Evolutionary conservation across 1,284 basidiomycete species (phyloP).

Genomic region (Ceratobasidium sp.): DNA sequence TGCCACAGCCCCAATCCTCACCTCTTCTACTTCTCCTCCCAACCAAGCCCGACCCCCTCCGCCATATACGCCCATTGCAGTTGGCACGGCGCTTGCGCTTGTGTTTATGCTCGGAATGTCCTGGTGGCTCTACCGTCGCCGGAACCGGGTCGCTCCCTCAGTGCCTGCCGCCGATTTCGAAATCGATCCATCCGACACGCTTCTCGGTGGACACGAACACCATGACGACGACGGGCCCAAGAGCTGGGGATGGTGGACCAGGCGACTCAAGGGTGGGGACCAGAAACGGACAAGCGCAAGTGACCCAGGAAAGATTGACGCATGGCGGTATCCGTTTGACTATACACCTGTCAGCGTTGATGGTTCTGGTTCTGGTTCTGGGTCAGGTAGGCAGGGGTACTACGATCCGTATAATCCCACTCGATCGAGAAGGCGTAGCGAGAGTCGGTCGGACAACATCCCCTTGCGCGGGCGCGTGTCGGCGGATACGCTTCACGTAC

Average conservation of each 20-base stretch:
- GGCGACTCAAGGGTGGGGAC: too few species aligned
- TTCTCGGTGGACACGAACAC: too few species aligned
- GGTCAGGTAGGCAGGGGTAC: background rate
- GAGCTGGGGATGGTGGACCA: conserved; percentile 2
- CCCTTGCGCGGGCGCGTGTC: too few species aligned
- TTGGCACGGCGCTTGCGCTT: background rate
- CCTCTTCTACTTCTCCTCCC: background rate
- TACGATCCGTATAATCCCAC: conserved; percentile 25
- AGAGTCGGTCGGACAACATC: too few species aligned
- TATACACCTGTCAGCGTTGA: conserved; percentile 9
- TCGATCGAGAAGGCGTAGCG: too few species aligned
- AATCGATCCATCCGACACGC: background rate
- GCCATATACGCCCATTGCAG: background rate
- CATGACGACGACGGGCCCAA: background rate
- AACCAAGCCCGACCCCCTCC: too few species aligned
- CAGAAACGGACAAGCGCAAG: background rate
- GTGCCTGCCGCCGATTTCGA: background rate
- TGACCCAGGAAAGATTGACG: conserved; percentile 20
- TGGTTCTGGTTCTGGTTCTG: background rate
- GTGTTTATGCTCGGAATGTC: conserved; percentile 1
- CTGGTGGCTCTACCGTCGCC: conserved; percentile 6
- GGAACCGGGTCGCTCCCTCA: background rate
- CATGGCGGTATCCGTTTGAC: conserved; percentile 19
- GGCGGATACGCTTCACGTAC: too few species aligned
- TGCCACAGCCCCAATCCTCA: background rate